Evolutionary conservation across 805 yeast species (phyloP).

Genomic region (Nematodospora valgi): DNA sequence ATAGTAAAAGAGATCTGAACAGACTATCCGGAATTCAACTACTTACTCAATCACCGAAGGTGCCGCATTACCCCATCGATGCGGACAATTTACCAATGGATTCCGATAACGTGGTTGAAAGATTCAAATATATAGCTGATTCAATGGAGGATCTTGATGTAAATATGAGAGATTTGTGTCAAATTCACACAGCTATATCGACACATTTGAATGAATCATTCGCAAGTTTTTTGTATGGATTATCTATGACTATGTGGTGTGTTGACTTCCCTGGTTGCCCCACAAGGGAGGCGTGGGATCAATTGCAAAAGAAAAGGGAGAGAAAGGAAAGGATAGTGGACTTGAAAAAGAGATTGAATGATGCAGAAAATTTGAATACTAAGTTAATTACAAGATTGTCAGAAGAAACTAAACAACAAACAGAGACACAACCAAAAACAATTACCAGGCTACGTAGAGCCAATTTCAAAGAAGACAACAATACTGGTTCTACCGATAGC

Average conservation of each 20-base stretch:
- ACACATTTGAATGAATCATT: constrained; percentile 71
- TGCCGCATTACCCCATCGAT: constrained; percentile 41
- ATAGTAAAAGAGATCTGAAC: constrained; percentile 19
- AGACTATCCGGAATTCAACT: constrained; percentile 37
- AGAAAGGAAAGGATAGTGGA: constrained; percentile 20
- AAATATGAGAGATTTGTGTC: constrained; percentile 54
- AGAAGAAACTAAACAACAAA: neutral
- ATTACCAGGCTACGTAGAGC: neutral
- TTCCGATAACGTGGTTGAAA: constrained; percentile 33
- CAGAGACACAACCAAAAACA: neutral
- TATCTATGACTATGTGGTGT: constrained; percentile 85
- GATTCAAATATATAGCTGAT: constrained; percentile 45
- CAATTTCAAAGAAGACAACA: neutral
- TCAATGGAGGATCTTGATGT: constrained; percentile 53
- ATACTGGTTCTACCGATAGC: constrained; percentile 14
- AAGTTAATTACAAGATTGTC: constrained; percentile 1
- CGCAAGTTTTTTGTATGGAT: constrained; percentile 72
- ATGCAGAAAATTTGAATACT: constrained; percentile 5
- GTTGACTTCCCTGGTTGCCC: constrained; percentile 59
- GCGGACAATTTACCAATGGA: constrained; percentile 41
- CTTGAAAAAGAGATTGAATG: constrained; percentile 18
- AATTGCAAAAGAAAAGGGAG: constrained; percentile 20
- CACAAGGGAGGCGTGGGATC: constrained; percentile 30
- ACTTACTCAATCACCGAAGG: constrained; percentile 39
- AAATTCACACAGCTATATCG: constrained; percentile 58